Percentiles rank a stretch among this genome's conserved stretches.
phyloP scores from a whole-genome alignment of 1,284 basidiomycete genomes.

The Rhizoctonia solani region DNA sequence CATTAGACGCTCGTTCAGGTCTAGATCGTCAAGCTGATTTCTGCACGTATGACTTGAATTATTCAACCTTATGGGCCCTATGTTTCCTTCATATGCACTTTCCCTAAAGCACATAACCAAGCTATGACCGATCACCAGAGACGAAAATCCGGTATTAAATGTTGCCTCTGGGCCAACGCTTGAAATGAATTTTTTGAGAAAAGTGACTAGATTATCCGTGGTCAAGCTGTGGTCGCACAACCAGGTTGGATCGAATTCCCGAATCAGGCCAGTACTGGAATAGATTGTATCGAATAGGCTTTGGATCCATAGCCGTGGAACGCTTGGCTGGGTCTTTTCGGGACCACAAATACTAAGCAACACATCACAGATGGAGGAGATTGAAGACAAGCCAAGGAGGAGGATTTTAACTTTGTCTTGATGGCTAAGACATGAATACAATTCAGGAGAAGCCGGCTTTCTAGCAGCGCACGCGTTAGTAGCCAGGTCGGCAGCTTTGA shows the following conservation, averaged over 20 bases:
- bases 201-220: too few species aligned
- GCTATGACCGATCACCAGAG: neutral
- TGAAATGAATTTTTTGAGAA: neutral
- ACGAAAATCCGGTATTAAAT: neutral
- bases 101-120: neutral
- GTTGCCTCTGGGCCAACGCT: neutral
- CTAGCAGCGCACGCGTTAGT: too few species aligned
- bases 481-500: too few species aligned
- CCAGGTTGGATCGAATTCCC: too few species aligned
- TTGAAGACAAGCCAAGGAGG: neutral
- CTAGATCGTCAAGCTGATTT: too few species aligned
- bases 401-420: too few species aligned
- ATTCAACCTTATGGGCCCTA: too few species aligned
- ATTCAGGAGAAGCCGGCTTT: too few species aligned
- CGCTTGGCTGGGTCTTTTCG: neutral
- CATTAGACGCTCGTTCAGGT: neutral
- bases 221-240: too few species aligned
- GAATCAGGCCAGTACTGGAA: neutral
- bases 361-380: neutral
- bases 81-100: too few species aligned
- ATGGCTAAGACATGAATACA: too few species aligned
- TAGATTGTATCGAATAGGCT: neutral
- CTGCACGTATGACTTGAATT: too few species aligned
- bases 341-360: neutral
- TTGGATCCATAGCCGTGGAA: neutral